Percentiles rank a stretch among this genome's conserved stretches.
phyloP scores from a whole-genome alignment of 768 basidiomycete genomes.

The Gelatoporia subvermispora region DNA sequence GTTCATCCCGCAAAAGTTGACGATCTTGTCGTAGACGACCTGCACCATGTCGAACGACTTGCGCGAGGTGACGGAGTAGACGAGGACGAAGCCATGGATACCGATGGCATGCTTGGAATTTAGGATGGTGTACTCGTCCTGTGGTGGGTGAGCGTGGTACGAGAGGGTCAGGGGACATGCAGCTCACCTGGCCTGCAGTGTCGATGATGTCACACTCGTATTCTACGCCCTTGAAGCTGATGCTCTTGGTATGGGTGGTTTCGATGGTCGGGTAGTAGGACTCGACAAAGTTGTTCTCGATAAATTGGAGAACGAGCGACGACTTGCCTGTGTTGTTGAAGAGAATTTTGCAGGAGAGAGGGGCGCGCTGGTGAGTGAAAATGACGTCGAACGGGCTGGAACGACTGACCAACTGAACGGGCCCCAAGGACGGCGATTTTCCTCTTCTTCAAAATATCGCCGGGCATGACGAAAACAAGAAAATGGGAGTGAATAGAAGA shows the following conservation, averaged over 20 bases:
- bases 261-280: conserved; percentile 96
- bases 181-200: conserved; percentile 85
- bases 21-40: conserved; percentile 89
- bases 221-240: conserved; percentile 83
- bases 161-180: conserved; percentile 16
- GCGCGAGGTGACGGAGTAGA: conserved; percentile 88
- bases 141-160: conserved; percentile 1
- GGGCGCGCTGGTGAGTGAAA: conserved; percentile 3
- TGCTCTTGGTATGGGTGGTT: conserved; percentile 77
- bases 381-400: conserved; percentile 10
- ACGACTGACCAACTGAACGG: conserved; percentile 76
- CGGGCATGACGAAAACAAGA: conserved; percentile 24
- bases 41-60: conserved; percentile 94
- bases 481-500: conserved; percentile 6
- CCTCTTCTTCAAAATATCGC: conserved; percentile 61
- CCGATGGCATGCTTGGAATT: conserved; percentile 94
- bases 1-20: conserved; percentile 78
- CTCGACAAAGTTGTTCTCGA: conserved; percentile 88
- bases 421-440: conserved; percentile 87
- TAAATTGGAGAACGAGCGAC: conserved; percentile 88
- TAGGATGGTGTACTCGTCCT: conserved; percentile 96
- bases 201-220: conserved; percentile 98
- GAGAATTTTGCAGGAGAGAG: conserved; percentile 1
- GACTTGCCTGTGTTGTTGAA: conserved; percentile 89
- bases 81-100: conserved; percentile 94